Evolutionary conservation across 78 protist species (phyloP), one percentile per base, ranked within the genome.

Genomic region (Polysphondylium violaceum): DNA sequence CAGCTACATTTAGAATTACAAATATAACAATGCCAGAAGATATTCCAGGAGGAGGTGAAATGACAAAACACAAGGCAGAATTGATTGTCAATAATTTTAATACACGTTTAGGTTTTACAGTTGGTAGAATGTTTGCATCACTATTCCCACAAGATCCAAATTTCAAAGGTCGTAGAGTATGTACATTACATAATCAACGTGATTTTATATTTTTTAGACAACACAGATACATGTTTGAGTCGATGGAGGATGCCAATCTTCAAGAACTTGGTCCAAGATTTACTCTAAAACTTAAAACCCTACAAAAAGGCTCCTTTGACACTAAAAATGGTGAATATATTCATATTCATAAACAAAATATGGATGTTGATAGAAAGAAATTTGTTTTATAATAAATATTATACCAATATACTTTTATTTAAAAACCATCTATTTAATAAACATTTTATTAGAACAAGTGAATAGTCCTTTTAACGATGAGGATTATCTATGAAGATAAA

Each of bases 181-280:
- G 95, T 33, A 98, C 99, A 25, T 90, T 98, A 50, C 99, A 98
- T 93, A 97, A 97, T 55, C 99, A 99, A 83, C 95, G 99, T 35
- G 99, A 99, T 74, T 99, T 96, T 60, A 93, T 99, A 38, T 99
- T 99, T 81, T 94, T 99, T 90, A 77, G 99, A 16, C 98, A 88
- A 33, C 99, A 99, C 92, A 74, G 99, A 63, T 98, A 96, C 60
- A 31, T 27, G 11, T 77, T 77, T 33, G 95, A 73, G 27, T 43
- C 74, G 0, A 31, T 38, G 36, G 33, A 61, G 55, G 86, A 95
- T 33, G 98, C 94, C 14, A 55, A 87, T 19, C 53, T 98, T 40
- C 98, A 97, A 69, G 99, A 99, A 74, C 33, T 99, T 4, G 99
- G 99, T 9, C 99, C 99, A 19, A 79, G 97, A 7, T 97, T 99